Base-by-base conservation (phyloP, 108 stramenopile genomes). In the Cyclotella atomus region DNA sequence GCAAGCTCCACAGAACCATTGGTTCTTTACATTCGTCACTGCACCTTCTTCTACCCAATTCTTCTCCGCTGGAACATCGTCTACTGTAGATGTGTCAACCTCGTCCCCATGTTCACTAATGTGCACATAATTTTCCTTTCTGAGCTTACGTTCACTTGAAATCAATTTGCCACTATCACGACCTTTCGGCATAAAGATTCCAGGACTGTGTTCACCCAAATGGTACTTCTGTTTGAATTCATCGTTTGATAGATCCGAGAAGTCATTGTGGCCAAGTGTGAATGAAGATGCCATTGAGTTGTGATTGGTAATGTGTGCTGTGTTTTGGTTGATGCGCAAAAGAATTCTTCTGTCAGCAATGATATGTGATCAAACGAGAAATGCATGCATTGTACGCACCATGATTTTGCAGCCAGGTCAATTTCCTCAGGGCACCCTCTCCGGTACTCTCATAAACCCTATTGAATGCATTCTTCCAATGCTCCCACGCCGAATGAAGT, bases 1-100 rank as follows among this genome's bases (percentile, higher is more conserved):
- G 68, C 96, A 97, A 23, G 70, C 65, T 43, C 77, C 77, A 60
- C 77, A 78, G 32, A 90, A 84, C 63, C 91, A 92, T 75, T 98
- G 97, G 81, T 98, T 94, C 81, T 98, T 98, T 32, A 98, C 95
- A 16, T 77, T 74, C 27, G 98, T 97, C 19, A 98, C 98, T 33
- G 87, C 95, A 20, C 96, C 98, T 59, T 85, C 64, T 17, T 64
- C 71, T 30, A 79, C 50, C 98, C 98, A 98, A 84, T 98, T 88
- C 65, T 96, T 87, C 38, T 83, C 65, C 10, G 85, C 84, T 0
- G 93, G 91, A 7, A 91, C 69, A 30, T 85, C 70, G 25, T 67
- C 15, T 19, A 70, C 68, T 15, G 76, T 52, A 12, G 71, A 21
- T 7, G 29, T 36, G 28, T 75, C 61, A 16, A 34, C 60, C 20